These are phyloP conservation scores for Hypocreales sp. DNA, from an alignment of 2,329 filamentous ascomycete species.

Conservation along the genomic window DNA sequence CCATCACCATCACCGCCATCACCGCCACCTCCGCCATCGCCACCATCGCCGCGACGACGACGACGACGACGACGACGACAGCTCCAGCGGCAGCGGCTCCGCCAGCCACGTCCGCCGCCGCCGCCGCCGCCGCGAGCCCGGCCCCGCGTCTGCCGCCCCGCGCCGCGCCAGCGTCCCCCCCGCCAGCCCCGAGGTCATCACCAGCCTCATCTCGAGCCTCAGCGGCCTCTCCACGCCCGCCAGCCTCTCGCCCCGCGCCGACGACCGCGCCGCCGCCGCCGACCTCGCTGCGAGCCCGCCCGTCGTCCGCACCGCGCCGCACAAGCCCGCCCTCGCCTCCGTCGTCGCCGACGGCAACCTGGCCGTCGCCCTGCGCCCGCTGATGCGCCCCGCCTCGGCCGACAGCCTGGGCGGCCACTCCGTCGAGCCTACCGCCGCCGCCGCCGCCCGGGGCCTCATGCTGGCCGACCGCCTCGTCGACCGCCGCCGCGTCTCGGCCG, in stretches of 20 bases:
- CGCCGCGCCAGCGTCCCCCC: slow-evolving; percentile 15
- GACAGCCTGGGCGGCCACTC: slow-evolving; percentile 45
- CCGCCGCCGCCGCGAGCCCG: slow-evolving; percentile 3
- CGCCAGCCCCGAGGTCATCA: slow-evolving; percentile 55
- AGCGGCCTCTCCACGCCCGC: slow-evolving; percentile 53
- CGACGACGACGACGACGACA: slow-evolving; percentile 1
- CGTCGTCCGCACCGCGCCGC: slow-evolving; percentile 67
- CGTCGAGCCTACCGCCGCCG: too few relatives aligned
- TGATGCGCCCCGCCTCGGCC: slow-evolving; percentile 36
- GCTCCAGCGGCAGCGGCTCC: slow-evolving; percentile 5
- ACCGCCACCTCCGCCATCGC: slow-evolving; percentile 1
- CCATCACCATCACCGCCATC: slow-evolving; percentile 1
- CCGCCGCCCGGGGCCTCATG: slow-evolving; percentile 44
- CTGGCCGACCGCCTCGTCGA: slow-evolving; percentile 47
- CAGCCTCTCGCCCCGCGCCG: slow-evolving; percentile 14
- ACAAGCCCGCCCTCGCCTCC: slow-evolving; percentile 59
- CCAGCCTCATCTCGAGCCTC: slow-evolving; percentile 52
- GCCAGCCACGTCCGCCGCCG: slow-evolving; percentile 3
- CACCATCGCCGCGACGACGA: not conserved
- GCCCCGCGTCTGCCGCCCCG: slow-evolving; percentile 1
- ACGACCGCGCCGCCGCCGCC: slow-evolving; percentile 31
- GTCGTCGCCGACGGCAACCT: slow-evolving; percentile 34
- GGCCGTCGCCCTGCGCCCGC: slow-evolving; percentile 1
- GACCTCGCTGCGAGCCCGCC: slow-evolving; percentile 50
- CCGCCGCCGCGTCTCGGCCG: slow-evolving; percentile 32